Base-by-base conservation (phyloP, 306 rosid genomes). In the Alnus glutinosa region DNA sequence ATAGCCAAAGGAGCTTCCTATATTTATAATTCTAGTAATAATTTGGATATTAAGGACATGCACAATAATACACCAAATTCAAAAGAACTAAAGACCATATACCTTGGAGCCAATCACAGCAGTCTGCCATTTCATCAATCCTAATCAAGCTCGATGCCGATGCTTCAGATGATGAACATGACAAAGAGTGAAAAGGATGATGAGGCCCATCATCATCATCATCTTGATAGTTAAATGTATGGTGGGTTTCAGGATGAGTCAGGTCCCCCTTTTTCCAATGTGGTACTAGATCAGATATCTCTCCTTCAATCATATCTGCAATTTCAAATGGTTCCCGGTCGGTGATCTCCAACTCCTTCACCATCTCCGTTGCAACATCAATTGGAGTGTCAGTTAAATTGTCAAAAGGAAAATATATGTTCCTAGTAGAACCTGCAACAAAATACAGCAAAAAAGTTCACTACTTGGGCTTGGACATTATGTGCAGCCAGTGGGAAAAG, bases 291-390 rank as follows among this genome's bases (percentile, higher is more conserved):
- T 87, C 79, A 42, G 88, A 89, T 69, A 92, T 86, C 85, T 89
- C 98, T 64, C 82, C 97, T 86, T 94, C 91, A 57, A 94, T 94
- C 96, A 92, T 92, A 63, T 81, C 83, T 3, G 97, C 93, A 78
- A 94, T 94, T 82, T 94, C 97, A 77, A 75, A 88, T 44, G 97
- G 98, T 75, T 87, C 94, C 97, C 88, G 89, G 81, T 90, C 92
- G 5, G 83, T 79, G 71, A 94, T 92, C 85, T 92, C 97, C 88
- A 94, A 86, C 82, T 94, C 97, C 78, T 84, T 90, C 76, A 92
- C 98, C 98, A 94, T 94, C 88, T 94, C 98, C 76, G 63, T 89
- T 2, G 97, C 97, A 66, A 94, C 98, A 78, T 89, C 93, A 52
- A 87, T 71, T 19, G 97, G 87, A 28, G 97, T 94, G 82, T 94